Evolutionary conservation across 192 early-diverging fungal genomes (phyloP).

Genomic region (Allomyces macrogynus): DNA sequence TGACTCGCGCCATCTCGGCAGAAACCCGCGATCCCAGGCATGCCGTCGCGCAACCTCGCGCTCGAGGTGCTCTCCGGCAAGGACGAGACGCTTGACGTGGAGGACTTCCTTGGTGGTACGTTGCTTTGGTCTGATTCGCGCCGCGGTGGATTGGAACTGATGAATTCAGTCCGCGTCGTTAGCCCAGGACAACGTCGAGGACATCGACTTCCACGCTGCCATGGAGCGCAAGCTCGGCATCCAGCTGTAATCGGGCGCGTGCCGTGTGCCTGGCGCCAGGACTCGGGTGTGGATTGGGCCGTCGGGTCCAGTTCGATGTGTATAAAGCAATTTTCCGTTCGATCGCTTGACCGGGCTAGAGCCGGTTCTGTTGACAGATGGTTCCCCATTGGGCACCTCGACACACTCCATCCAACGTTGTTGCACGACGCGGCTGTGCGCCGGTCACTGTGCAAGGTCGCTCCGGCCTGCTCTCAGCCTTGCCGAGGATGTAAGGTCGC

Average conservation of each 20-base stretch:
- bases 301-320: too few species aligned
- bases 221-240: constrained; percentile 44
- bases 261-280: too few species aligned
- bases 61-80: constrained; percentile 72
- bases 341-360: too few species aligned
- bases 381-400: too few species aligned
- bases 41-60: constrained; percentile 40
- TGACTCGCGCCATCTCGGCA: constrained; percentile 4
- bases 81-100: constrained; percentile 74
- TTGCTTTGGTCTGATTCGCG: neutral
- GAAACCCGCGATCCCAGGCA: constrained; percentile 28
- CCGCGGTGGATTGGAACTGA: constrained; percentile 4
- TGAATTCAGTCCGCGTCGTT: neutral
- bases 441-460: too few species aligned
- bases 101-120: constrained; percentile 70
- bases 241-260: constrained; percentile 8
- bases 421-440: too few species aligned
- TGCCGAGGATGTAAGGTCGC: too few species aligned
- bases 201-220: constrained; percentile 36
- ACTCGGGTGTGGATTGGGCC: too few species aligned
- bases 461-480: too few species aligned
- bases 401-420: too few species aligned
- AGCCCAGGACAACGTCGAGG: neutral
- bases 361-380: too few species aligned
- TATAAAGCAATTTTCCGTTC: too few species aligned